Evolutionary conservation across 2,329 filamentous ascomycete species (phyloP), one percentile per base, ranked within the genome.

Genomic region (Fusarium sp.): DNA sequence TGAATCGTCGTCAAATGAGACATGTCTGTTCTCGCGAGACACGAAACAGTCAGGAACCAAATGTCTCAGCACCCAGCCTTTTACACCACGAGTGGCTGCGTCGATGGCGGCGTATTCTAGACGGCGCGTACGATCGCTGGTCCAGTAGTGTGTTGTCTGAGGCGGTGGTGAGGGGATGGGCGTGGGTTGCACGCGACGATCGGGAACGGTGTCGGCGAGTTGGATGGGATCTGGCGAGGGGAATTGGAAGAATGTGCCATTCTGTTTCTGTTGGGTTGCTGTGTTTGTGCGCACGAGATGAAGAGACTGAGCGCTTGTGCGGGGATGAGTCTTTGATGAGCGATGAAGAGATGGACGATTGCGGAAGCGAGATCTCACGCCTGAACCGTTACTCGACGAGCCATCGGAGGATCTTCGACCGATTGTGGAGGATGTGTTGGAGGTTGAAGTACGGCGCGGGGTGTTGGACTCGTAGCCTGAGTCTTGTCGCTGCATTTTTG

Each of bases 51-150:
- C 87, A 1, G 89, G 89, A 6, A 91, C 81, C 10, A 90, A 76
- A 70, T 86, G 82, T 45, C 84, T 83, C 75, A 86, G 81, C 34
- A 90, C 74, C 85, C 89, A 91, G 14, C 88, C 89, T 69, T 85
- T 85, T 30, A 91, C 81, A 7, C 89, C 89, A 3, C 83, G 82
- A 37, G 84, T 86, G 3, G 88, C 88, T 0, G 88, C 88, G 52
- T 91, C 89, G 42, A 91, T 91, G 58, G 89, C 89, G 0, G 88
- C 89, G 71, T 91, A 91, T 79, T 91, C 89, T 6, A 90, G 82
- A 13, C 88, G 83, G 6, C 89, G 83, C 0, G 88, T 90, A 56
- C 83, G 83, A 74, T 90, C 87, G 73, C 87, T 90, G 2, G 88
- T 91, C 89, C 89, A 91, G 79, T 91, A 91, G 74, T 90, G 87